Percentiles rank a stretch among this genome's conserved stretches.
phyloP scores from a whole-genome alignment of 495 filamentous ascomycete species.

The Hypoxylon intermedium region DNA sequence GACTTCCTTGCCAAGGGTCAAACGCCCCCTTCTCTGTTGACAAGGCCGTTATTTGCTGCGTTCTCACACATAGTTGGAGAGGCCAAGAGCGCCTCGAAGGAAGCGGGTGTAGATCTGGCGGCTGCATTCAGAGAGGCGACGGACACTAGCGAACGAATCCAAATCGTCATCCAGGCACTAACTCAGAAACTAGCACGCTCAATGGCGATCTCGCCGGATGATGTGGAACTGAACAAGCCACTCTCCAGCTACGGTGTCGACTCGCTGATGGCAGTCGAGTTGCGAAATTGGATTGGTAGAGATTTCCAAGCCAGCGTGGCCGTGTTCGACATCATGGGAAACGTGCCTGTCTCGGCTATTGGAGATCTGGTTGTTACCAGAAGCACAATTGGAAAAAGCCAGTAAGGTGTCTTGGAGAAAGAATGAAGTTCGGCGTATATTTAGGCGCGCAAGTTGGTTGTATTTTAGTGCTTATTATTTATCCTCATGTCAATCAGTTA shows the following conservation, averaged over 20 bases:
- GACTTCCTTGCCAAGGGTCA: constrained; percentile 31
- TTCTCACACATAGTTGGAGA: constrained; percentile 36
- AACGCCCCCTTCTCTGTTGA: constrained; percentile 25
- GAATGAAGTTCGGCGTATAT: neutral
- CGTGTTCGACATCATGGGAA: constrained; percentile 58
- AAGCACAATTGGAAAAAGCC: constrained; percentile 23
- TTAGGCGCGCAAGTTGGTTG: no score
- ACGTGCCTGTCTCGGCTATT: constrained; percentile 34
- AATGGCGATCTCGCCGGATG: constrained; percentile 45
- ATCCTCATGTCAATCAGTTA: no score
- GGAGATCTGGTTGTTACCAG: constrained; percentile 26
- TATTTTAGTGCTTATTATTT: no score
- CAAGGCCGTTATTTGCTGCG: constrained; percentile 34
- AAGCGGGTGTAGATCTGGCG: constrained; percentile 12
- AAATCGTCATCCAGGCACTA: constrained; percentile 44
- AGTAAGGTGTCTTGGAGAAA: neutral
- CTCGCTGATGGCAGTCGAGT: constrained; percentile 64
- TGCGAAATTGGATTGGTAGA: constrained; percentile 61
- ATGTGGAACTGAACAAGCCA: constrained; percentile 48
- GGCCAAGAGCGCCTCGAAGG: constrained; percentile 11
- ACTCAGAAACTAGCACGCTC: constrained; percentile 43
- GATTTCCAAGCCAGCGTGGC: constrained; percentile 53
- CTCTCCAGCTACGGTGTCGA: constrained; percentile 60
- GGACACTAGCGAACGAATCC: constrained; percentile 36
- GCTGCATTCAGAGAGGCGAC: constrained; percentile 33